Evolutionary conservation across 2,329 filamentous ascomycete genomes (phyloP), one percentile per base, ranked within the genome.

Genomic region (Cercospora sojina): DNA sequence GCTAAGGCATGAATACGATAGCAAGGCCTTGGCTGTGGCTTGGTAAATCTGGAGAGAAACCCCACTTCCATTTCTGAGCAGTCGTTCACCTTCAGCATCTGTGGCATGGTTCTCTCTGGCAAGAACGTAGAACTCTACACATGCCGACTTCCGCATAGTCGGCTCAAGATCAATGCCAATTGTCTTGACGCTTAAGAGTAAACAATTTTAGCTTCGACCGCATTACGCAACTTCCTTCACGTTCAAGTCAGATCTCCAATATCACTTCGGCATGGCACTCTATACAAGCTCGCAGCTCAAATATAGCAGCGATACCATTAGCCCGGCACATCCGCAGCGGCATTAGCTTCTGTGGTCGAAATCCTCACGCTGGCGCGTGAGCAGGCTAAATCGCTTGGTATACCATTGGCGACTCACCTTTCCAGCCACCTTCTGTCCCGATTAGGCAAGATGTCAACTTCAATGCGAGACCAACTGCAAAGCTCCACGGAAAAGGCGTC

Each of bases 221-320:
- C 23, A n/a, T 38, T 49, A 58, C 27, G 62, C 51, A 61, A 47
- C 23, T 20, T n/a, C 27, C 20, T 32, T 31, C 31, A 23, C 27
- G 47, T 59, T 49, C 60, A 60, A 59, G 58, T 59, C 56, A 59
- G 56, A 49, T 57, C 41, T 35, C 32, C 53, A n/a, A 20, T 2
- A 9, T 35, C 38, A 51, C 41, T 58, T 49, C 41, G 58, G 58
- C 58, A 60, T 60, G 58, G 58, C 58, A 60, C 35, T 43, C 20
- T 29, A 47, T 10, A 47, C 58, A 60, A 60, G 58, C 58, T 60
- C 58, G 58, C 58, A 60, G 58, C 58, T 60, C 38, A 29, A 13
- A 32, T 12, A n/a, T 23, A 47, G 32, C 58, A 49, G 58, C 38
- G n/a, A 49, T 29, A 38, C 58, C 23, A 43, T 60, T 60, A 32